These are phyloP conservation scores for Candida sp. DNA, from an alignment of 1,139 yeast species.

Conservation along the genomic window DNA sequence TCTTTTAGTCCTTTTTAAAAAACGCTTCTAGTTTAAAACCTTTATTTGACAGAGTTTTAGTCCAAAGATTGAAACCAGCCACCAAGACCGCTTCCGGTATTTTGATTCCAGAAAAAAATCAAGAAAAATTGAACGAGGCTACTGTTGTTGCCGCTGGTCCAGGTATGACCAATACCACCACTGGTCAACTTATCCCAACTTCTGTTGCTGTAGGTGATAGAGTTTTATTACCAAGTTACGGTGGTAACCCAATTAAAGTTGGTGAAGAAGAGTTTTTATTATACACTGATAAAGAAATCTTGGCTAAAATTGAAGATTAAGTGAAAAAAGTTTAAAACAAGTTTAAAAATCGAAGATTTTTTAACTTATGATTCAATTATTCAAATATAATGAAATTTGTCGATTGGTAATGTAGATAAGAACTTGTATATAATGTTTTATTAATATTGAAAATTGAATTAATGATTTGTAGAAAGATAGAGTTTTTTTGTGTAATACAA, in stretches of 20 bases:
- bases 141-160: conserved; percentile 84
- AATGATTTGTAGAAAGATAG: no score
- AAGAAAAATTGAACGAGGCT: conserved; percentile 84
- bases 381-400: no score
- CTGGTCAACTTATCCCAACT: conserved; percentile 69
- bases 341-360: no score
- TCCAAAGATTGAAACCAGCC: conserved; percentile 90
- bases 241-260: conserved; percentile 83
- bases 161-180: conserved; percentile 60
- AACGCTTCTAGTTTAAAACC: conserved; percentile 89
- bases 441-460: no score
- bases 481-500: no score
- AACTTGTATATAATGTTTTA: no score
- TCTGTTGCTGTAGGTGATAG: conserved; percentile 86
- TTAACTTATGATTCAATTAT: no score
- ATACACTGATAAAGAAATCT: conserved; percentile 88
- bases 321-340: no score
- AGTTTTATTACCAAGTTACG: conserved; percentile 88
- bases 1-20: conserved; percentile 65
- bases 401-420: no score
- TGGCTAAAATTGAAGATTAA: conserved; percentile 74
- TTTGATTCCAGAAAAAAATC: conserved; percentile 95
- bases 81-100: conserved; percentile 93
- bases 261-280: conserved; percentile 78
- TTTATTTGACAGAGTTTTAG: conserved; percentile 91